Evolutionary conservation across 352 stramenopile species (phyloP).

Genomic region (Salisapilia sapeloensis): DNA sequence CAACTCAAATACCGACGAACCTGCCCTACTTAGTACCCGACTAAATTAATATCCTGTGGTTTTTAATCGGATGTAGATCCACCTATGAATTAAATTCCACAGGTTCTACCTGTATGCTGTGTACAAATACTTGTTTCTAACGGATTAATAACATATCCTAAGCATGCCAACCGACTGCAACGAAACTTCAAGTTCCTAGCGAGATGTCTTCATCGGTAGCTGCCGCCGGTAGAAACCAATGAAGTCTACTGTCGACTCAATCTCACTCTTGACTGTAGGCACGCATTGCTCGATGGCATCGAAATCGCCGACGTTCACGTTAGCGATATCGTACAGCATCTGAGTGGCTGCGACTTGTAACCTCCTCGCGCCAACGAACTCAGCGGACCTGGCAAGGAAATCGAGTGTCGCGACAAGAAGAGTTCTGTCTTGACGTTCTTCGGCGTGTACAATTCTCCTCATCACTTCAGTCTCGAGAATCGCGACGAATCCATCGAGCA

Average conservation of each 20-base stretch:
- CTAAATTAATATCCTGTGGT: no score
- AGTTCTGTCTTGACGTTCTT: slow-evolving; percentile 18
- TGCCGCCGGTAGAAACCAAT: slow-evolving; percentile 16
- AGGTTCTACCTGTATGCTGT: no score
- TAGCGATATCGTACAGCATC: slow-evolving; percentile 30
- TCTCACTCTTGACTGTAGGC: slow-evolving; percentile 10
- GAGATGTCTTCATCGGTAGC: slow-evolving; percentile 2
- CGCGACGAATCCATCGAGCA: slow-evolving; percentile 51
- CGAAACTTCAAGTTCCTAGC: no score
- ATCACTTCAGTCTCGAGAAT: slow-evolving; percentile 31
- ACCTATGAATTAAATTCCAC: no score
- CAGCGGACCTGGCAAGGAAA: slow-evolving; percentile 37
- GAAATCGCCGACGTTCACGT: slow-evolving; percentile 33
- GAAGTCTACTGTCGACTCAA: slow-evolving; percentile 15
- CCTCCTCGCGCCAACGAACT: slow-evolving; percentile 50
- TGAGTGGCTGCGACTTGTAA: slow-evolving; percentile 46
- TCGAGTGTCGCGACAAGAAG: slow-evolving; percentile 44
- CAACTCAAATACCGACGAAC: no score
- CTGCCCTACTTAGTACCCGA: no score
- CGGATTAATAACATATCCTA: no score
- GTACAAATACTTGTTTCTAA: no score
- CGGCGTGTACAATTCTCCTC: slow-evolving; percentile 16
- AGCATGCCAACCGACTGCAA: no score
- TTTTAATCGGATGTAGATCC: no score
- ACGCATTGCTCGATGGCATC: slow-evolving; percentile 6